Evolutionary conservation across 2,329 filamentous ascomycete genomes (phyloP).

Genomic region (Colletotrichum sidae): DNA sequence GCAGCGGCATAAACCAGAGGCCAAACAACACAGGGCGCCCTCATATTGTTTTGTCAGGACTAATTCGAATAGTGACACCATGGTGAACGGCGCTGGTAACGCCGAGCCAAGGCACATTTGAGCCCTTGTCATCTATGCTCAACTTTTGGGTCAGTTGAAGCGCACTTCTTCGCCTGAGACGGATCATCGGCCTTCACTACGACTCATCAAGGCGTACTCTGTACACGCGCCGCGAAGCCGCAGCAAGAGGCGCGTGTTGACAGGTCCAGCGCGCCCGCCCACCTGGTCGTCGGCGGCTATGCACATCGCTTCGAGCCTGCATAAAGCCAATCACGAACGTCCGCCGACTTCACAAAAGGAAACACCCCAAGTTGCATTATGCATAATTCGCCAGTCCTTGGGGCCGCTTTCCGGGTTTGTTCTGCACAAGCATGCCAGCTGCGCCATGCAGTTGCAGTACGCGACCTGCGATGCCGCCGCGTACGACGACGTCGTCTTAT

Average conservation of each 20-base stretch:
- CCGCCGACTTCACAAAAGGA: conserved; percentile 21
- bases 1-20: no score
- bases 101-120: background rate
- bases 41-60: no score
- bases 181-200: conserved; percentile 28
- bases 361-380: background rate
- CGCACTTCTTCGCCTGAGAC: conserved; percentile 5
- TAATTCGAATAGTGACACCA: no score
- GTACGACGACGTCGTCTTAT: background rate
- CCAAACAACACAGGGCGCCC: no score
- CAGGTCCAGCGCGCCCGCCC: conserved; percentile 29
- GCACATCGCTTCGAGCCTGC: conserved; percentile 36
- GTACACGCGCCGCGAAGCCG: conserved; percentile 7
- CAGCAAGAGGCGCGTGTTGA: conserved; percentile 16
- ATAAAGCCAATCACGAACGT: conserved; percentile 29
- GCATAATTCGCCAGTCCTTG: background rate
- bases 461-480: conserved; percentile 14
- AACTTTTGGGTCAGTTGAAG: conserved; percentile 7
- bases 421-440: conserved; percentile 4
- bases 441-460: conserved; percentile 1
- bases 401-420: background rate
- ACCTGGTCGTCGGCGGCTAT: conserved; percentile 34
- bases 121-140: conserved; percentile 16
- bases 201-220: background rate
- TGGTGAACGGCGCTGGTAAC: no score